These are phyloP conservation scores for Bruguiera parviflora DNA, from an alignment of 345 rosid genomes.

Conservation along the genomic window DNA sequence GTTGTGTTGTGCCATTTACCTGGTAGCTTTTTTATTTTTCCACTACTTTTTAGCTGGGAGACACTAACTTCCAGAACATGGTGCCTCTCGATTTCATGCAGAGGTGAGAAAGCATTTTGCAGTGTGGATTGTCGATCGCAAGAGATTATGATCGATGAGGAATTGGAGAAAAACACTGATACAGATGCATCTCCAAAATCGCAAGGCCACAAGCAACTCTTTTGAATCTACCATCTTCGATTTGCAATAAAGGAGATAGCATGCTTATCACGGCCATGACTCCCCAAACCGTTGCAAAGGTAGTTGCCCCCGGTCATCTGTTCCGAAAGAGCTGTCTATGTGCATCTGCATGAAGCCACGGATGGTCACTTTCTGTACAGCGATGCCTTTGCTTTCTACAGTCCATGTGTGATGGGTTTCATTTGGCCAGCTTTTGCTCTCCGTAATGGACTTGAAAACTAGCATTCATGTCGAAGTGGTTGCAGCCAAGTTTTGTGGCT, in stretches of 20 bases:
- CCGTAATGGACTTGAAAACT: slow-evolving; percentile 21
- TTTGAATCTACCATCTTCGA: slow-evolving; percentile 34
- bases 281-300: slow-evolving; percentile 25
- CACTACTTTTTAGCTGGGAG: background rate
- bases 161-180: slow-evolving; percentile 32
- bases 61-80: background rate
- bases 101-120: slow-evolving; percentile 89
- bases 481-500: slow-evolving; percentile 38
- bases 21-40: background rate
- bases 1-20: slow-evolving; percentile 20
- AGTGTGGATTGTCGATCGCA: slow-evolving; percentile 55
- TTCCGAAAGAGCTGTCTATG: slow-evolving; percentile 66
- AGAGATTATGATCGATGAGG: slow-evolving; percentile 62
- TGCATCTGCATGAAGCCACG: slow-evolving; percentile 62
- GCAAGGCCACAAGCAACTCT: slow-evolving; percentile 30
- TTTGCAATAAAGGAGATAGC: slow-evolving; percentile 13
- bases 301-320: slow-evolving; percentile 43
- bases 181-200: slow-evolving; percentile 23
- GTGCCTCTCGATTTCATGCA: slow-evolving; percentile 28
- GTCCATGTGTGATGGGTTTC: slow-evolving; percentile 20
- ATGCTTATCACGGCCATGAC: slow-evolving; percentile 25
- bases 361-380: slow-evolving; percentile 57
- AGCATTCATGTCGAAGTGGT: slow-evolving; percentile 18
- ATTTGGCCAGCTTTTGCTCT: slow-evolving; percentile 12
- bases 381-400: slow-evolving; percentile 29